These are phyloP conservation scores for Aspergillus diversus DNA, from an alignment of 495 filamentous ascomycete species.

Conservation along the genomic window DNA sequence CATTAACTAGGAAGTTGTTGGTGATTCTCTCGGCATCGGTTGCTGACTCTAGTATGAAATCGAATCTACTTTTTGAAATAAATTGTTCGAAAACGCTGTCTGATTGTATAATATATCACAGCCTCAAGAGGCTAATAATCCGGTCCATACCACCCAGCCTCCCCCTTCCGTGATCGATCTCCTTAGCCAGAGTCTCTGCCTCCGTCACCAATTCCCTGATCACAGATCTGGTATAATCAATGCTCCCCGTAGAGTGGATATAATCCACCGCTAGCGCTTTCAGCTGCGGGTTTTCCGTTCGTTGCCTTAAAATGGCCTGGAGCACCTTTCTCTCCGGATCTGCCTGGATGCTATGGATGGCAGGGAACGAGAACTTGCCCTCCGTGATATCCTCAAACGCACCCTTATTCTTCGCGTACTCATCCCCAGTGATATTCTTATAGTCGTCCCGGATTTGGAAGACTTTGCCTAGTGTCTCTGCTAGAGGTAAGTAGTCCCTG, in stretches of 20 bases:
- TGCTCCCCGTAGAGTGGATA: not conserved
- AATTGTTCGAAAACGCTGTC: too few species aligned
- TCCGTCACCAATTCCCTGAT: too few species aligned
- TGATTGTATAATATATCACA: too few species aligned
- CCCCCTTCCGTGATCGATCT: too few species aligned
- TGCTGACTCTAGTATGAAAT: too few species aligned
- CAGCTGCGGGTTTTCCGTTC: conserved; percentile 72
- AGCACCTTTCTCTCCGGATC: conserved; percentile 70
- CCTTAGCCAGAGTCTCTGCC: too few species aligned
- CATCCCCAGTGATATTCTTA: conserved; percentile 64
- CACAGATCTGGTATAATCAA: too few species aligned
- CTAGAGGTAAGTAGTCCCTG: conserved; percentile 69
- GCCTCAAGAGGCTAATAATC: too few species aligned
- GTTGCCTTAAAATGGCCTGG: conserved; percentile 81
- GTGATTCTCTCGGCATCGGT: too few species aligned
- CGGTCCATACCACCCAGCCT: too few species aligned
- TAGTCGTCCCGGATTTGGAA: conserved; percentile 94
- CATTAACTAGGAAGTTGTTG: too few species aligned
- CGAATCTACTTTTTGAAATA: too few species aligned
- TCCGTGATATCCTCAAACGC: conserved; percentile 89
- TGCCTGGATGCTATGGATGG: conserved; percentile 82
- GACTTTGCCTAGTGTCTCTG: conserved; percentile 77
- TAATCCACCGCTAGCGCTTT: conserved; percentile 44
- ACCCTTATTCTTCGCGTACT: conserved; percentile 80
- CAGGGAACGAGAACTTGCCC: conserved; percentile 90